Conservation (phyloP, 1,284 basidiomycete genomes). For the Ustilago curta region DNA sequence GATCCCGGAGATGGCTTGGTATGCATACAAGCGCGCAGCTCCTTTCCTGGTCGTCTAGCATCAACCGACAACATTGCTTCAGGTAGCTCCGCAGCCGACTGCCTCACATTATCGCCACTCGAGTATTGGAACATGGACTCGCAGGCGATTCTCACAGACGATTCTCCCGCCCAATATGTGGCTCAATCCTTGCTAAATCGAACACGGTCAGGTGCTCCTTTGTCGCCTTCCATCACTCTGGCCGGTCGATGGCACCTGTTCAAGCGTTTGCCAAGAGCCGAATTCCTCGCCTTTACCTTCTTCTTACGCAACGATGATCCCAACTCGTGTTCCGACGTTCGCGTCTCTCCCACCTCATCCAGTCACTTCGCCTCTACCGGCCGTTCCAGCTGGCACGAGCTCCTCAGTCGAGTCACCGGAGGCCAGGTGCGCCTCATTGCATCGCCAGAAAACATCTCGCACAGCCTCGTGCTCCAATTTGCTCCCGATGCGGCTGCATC, state of each 20-base stretch:
- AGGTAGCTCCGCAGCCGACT: slow-evolving; percentile 14
- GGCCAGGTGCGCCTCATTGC: slow-evolving; percentile 55
- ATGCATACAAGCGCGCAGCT: slow-evolving; percentile 35
- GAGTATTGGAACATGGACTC: slow-evolving; percentile 58
- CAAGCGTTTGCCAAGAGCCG: slow-evolving; percentile 61
- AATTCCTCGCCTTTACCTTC: slow-evolving; percentile 65
- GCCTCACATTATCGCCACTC: slow-evolving; percentile 62
- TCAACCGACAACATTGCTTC: not conserved
- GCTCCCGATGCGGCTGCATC: slow-evolving; percentile 46
- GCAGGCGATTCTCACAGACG: slow-evolving; percentile 39
- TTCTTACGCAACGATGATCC: slow-evolving; percentile 45
- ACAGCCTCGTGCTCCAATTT: slow-evolving; percentile 57
- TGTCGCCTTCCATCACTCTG: slow-evolving; percentile 62
- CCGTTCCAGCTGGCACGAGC: slow-evolving; percentile 46
- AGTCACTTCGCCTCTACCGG: slow-evolving; percentile 1
- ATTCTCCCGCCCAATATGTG: slow-evolving; percentile 48
- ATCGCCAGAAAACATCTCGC: slow-evolving; percentile 47
- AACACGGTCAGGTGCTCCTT: slow-evolving; percentile 45
- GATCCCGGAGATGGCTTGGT: not conserved
- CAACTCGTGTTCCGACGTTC: slow-evolving; percentile 15
- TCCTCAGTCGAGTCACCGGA: slow-evolving; percentile 52
- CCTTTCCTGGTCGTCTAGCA: slow-evolving; percentile 34
- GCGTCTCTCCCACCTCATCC: not conserved
- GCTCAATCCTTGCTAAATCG: slow-evolving; percentile 46
- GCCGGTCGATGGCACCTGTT: slow-evolving; percentile 66